Percentiles rank a stretch among this genome's conserved stretches.
phyloP scores from a whole-genome alignment of 257 asterid genomes.

The Petunia secreta region DNA sequence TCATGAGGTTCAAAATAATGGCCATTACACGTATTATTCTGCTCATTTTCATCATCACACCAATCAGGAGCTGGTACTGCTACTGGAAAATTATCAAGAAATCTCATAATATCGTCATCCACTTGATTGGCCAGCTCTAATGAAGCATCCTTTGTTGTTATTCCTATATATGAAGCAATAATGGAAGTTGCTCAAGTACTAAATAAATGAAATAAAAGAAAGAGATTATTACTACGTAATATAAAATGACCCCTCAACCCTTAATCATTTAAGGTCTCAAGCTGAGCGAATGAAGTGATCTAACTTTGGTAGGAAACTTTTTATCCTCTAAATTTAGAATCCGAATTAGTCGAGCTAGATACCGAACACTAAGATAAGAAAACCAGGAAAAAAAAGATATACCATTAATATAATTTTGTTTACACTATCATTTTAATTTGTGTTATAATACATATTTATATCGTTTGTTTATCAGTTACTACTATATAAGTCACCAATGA shows the following conservation, averaged over 20 bases:
- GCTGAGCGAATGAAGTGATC: no score
- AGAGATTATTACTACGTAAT: neutral
- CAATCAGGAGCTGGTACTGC: conserved; percentile 59
- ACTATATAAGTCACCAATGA: neutral
- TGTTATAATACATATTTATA: neutral
- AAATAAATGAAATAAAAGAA: neutral
- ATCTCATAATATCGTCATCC: conserved; percentile 62
- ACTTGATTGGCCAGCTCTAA: conserved; percentile 33
- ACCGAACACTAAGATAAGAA: no score
- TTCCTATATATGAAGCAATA: neutral
- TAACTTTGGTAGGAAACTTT: no score
- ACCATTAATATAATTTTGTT: neutral
- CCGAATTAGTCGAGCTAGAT: no score
- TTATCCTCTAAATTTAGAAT: no score
- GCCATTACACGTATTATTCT: neutral
- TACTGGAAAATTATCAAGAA: conserved; percentile 64
- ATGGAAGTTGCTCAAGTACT: neutral
- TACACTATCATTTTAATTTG: neutral
- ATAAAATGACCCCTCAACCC: no score
- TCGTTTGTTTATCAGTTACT: neutral
- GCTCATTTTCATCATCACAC: conserved; percentile 40
- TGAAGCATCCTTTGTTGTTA: conserved; percentile 25
- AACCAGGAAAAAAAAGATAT: no score
- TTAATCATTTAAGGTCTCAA: no score
- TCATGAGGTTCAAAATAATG: conserved; percentile 29